phyloP scores from a whole-genome alignment of 768 basidiomycete species.

The Boletus rubescentipes region DNA sequence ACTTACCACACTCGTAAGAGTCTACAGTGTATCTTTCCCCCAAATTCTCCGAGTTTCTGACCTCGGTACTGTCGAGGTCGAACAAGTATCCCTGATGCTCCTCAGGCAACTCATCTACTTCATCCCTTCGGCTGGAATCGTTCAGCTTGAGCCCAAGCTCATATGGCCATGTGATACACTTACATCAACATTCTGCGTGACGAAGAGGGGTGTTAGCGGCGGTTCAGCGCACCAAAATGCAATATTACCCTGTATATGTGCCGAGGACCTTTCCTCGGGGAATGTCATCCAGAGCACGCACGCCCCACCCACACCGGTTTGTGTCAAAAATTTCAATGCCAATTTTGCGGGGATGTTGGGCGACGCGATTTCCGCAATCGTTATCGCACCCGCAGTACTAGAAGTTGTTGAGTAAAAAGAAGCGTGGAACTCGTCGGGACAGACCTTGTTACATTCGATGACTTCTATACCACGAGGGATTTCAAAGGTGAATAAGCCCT shows the following conservation, averaged over 20 bases:
- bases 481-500: conserved; percentile 54
- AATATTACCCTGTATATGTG: conserved; percentile 62
- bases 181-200: conserved; percentile 45
- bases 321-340: conserved; percentile 71
- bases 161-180: conserved; percentile 16
- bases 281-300: conserved; percentile 43
- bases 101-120: conserved; percentile 38
- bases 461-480: conserved; percentile 46
- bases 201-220: conserved; percentile 3
- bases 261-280: conserved; percentile 61
- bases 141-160: not conserved
- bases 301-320: conserved; percentile 60
- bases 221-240: not conserved
- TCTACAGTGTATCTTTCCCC: conserved; percentile 53
- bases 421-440: conserved; percentile 1
- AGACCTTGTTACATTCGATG: conserved; percentile 66
- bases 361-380: conserved; percentile 58
- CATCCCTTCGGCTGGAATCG: conserved; percentile 41
- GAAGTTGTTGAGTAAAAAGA: not conserved
- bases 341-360: conserved; percentile 55
- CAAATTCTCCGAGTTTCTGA: conserved; percentile 33
- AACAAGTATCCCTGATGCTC: conserved; percentile 52
- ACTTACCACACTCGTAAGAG: conserved; percentile 49
- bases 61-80: conserved; percentile 61
- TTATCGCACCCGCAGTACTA: conserved; percentile 47